Evolutionary conservation across 176 grass and related monocot genomes (phyloP).

Genomic region (Oryza meyeriana): DNA sequence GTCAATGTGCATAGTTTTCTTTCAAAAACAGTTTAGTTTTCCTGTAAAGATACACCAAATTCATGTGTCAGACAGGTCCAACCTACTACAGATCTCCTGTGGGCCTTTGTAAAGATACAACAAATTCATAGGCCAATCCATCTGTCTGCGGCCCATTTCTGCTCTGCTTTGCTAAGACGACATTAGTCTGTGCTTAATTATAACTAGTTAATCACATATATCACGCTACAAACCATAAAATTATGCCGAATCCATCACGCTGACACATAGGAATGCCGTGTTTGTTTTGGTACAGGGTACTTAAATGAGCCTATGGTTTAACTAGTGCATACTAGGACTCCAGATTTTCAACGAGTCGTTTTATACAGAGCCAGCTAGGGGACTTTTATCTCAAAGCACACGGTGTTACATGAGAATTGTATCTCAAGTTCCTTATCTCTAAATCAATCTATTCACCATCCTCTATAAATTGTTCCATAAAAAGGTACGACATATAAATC

Average conservation of each 20-base stretch:
- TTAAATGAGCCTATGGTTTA: no score
- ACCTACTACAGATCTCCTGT: not conserved
- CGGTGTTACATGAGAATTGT: no score
- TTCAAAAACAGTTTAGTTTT: not conserved
- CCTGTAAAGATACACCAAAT: not conserved
- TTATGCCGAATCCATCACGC: not conserved
- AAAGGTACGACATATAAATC: no score
- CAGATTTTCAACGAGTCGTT: no score
- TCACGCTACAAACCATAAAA: not conserved
- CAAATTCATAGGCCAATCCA: not conserved
- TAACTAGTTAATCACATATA: not conserved
- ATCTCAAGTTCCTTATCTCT: no score
- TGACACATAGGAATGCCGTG: not conserved
- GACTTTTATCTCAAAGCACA: no score
- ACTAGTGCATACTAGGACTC: no score
- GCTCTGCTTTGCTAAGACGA: not conserved
- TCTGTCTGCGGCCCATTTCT: not conserved
- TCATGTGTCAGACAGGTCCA: not conserved
- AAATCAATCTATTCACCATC: no score
- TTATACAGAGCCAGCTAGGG: no score
- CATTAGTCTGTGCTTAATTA: no score
- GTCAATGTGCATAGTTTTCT: not conserved
- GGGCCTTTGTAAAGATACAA: not conserved
- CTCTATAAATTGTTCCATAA: no score
- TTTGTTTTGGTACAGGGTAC: no score